Conservation (phyloP, 352 stramenopile species). For the Lagenidium sp. region DNA sequence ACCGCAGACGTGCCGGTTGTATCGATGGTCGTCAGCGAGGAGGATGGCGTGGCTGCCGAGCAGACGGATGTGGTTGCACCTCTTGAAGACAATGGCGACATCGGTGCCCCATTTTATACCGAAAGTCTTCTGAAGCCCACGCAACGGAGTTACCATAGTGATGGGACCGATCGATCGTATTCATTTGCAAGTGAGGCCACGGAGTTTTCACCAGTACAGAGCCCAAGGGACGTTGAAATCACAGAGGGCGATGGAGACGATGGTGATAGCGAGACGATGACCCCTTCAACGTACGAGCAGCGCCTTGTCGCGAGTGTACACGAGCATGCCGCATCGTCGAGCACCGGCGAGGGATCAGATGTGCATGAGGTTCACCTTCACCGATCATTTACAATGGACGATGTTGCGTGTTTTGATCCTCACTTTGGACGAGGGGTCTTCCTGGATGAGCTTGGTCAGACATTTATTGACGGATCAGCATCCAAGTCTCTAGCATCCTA, state of each 20-base stretch:
- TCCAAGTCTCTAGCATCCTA: slow-evolving; percentile 56
- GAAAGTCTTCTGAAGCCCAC: slow-evolving; percentile 17
- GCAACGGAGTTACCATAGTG: slow-evolving; percentile 32
- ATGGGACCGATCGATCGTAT: slow-evolving; percentile 59
- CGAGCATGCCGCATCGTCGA: no score
- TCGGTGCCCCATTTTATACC: slow-evolving; percentile 19
- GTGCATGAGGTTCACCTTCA: no score
- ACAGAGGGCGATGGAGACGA: background rate
- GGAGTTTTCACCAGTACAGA: slow-evolving; percentile 23
- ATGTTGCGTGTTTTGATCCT: slow-evolving; percentile 54
- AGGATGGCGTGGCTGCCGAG: slow-evolving; percentile 13
- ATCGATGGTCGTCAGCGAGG: slow-evolving; percentile 2
- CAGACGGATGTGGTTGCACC: slow-evolving; percentile 16
- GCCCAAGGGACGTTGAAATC: slow-evolving; percentile 9
- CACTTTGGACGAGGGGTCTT: slow-evolving; percentile 65
- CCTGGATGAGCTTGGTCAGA: slow-evolving; percentile 52
- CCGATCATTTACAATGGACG: slow-evolving; percentile 48
- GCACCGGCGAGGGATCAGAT: no score
- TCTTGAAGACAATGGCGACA: slow-evolving; percentile 19
- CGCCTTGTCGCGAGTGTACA: slow-evolving; percentile 53
- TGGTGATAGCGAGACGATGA: no score
- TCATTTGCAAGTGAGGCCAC: slow-evolving; percentile 46
- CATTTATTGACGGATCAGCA: slow-evolving; percentile 50
- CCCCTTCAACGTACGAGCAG: slow-evolving; percentile 39
- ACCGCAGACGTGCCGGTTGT: no score